A percentile compares a stretch with the other conserved stretches of the same genome.
Conservation (phyloP, 1,284 basidiomycete species). For the Lentinus polychrous region DNA sequence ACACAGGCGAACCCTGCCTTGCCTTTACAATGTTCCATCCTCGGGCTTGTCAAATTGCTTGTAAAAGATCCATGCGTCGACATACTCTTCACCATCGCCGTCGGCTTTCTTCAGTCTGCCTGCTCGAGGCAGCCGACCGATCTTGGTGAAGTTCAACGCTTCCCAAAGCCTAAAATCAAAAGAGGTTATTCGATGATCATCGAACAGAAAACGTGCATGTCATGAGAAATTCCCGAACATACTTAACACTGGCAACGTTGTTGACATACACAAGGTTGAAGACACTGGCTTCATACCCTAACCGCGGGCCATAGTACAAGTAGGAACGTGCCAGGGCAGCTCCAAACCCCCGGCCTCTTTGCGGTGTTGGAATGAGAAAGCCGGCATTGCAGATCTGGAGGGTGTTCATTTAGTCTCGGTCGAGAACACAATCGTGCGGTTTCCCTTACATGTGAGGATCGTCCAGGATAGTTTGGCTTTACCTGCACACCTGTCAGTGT, state of each 20-base stretch:
- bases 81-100: slow-evolving; percentile 73
- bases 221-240: slow-evolving; percentile 13
- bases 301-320: slow-evolving; percentile 71
- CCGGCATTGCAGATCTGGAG: slow-evolving; percentile 81
- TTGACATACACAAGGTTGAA: slow-evolving; percentile 93
- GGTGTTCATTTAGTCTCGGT: slow-evolving; percentile 1
- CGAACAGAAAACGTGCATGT: not conserved
- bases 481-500: slow-evolving; percentile 36
- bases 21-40: not conserved
- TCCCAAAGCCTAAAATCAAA: slow-evolving; percentile 71
- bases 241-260: slow-evolving; percentile 68
- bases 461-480: slow-evolving; percentile 91
- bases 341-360: slow-evolving; percentile 70
- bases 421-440: not conserved
- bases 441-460: slow-evolving; percentile 79
- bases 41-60: slow-evolving; percentile 53
- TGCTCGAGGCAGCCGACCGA: slow-evolving; percentile 80
- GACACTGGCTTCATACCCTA: slow-evolving; percentile 84
- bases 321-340: slow-evolving; percentile 73
- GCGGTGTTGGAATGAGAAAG: slow-evolving; percentile 72
- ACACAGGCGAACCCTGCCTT: not conserved
- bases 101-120: slow-evolving; percentile 68
- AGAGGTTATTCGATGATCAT: not conserved
- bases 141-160: slow-evolving; percentile 72
- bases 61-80: slow-evolving; percentile 85